Evolutionary conservation across 1,139 yeast genomes (phyloP).

Genomic region (Scheffersomyces parashehatae): DNA sequence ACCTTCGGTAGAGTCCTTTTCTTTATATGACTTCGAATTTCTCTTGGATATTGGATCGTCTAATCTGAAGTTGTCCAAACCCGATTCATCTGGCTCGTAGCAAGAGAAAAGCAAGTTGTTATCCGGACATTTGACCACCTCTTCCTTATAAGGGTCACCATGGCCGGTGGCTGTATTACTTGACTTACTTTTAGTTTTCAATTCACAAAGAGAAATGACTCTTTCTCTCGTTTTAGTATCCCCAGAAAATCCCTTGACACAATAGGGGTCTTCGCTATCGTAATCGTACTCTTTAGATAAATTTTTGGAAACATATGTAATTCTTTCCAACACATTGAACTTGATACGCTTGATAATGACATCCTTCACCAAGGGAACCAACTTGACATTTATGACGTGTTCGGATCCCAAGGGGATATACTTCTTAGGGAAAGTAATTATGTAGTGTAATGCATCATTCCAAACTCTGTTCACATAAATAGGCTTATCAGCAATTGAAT

Average conservation of each 20-base stretch:
- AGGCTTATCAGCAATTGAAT: conserved; percentile 75
- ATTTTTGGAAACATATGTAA: conserved; percentile 61
- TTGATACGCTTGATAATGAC: conserved; percentile 70
- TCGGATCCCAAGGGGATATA: conserved; percentile 72
- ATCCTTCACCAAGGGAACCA: conserved; percentile 71
- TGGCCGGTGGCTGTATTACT: conserved; percentile 27
- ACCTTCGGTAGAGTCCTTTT: conserved; percentile 9
- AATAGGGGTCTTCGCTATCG: conserved; percentile 47
- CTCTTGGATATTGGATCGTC: conserved; percentile 11
- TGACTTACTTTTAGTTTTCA: conserved; percentile 53
- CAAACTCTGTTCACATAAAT: conserved; percentile 79
- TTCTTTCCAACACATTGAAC: conserved; percentile 70
- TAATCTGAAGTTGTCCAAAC: conserved; percentile 7
- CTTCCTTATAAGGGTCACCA: conserved; percentile 58
- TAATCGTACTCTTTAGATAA: conserved; percentile 58
- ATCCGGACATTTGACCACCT: conserved; percentile 56
- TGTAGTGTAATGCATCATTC: conserved; percentile 79
- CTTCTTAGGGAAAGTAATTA: conserved; percentile 73
- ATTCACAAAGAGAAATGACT: conserved; percentile 58
- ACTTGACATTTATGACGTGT: conserved; percentile 60
- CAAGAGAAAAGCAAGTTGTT: conserved; percentile 64
- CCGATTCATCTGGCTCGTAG: conserved; percentile 34
- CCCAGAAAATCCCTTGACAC: conserved; percentile 17
- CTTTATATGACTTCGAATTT: conserved; percentile 10
- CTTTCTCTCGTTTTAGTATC: conserved; percentile 49